A percentile compares a stretch with the other conserved stretches of the same genome.
phyloP scores from a whole-genome alignment of 2,329 filamentous ascomycete genomes.

The Colletotrichum sublineola region DNA sequence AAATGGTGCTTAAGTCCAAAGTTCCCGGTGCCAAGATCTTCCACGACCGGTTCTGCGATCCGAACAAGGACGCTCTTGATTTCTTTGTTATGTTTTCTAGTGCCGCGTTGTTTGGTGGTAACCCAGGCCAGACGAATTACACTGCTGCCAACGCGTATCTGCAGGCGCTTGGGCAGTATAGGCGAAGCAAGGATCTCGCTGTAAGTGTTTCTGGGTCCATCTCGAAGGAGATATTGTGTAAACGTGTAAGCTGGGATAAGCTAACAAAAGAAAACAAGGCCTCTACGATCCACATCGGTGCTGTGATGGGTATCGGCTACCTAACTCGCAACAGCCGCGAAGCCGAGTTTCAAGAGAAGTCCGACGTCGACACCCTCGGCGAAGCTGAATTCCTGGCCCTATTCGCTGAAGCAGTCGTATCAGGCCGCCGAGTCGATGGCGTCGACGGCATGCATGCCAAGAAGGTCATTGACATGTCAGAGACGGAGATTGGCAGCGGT shows the following conservation, averaged over 20 bases:
- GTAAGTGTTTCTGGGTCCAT: conserved; percentile 38
- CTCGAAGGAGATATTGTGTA: background rate
- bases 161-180: conserved; percentile 50
- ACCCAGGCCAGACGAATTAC: conserved; percentile 59
- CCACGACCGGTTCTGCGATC: no score
- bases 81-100: conserved; percentile 54
- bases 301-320: conserved; percentile 58
- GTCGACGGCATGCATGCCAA: background rate
- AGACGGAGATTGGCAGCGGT: no score
- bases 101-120: conserved; percentile 43
- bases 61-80: conserved; percentile 45
- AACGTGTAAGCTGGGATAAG: no score
- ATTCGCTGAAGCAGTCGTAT: conserved; percentile 58
- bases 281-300: conserved; percentile 54
- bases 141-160: conserved; percentile 60
- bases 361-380: conserved; percentile 36
- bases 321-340: conserved; percentile 46
- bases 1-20: no score
- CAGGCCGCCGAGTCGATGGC: conserved; percentile 46
- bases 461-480: no score
- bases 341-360: conserved; percentile 23
- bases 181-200: conserved; percentile 53
- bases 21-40: no score
- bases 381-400: conserved; percentile 54
- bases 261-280: background rate